Conservation (phyloP, 2,329 filamentous ascomycete genomes). For the Fusarium palustre region DNA sequence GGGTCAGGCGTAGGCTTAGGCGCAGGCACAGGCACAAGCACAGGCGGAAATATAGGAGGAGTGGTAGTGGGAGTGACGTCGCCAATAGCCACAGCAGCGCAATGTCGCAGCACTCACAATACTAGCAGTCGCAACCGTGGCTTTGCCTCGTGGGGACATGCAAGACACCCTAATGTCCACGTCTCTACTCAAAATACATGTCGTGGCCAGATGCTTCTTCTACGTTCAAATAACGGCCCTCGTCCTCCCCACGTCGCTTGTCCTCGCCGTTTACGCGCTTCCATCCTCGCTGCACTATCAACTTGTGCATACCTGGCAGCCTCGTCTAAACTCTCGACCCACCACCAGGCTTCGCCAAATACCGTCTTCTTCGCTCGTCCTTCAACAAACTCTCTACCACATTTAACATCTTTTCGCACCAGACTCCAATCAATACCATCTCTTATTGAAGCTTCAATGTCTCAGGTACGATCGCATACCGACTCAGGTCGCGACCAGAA, state of each 20-base stretch:
- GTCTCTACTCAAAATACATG: slow-evolving; percentile 34
- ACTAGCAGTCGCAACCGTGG: slow-evolving; percentile 20
- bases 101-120: slow-evolving; percentile 26
- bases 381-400: slow-evolving; percentile 39
- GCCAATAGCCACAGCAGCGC: slow-evolving; percentile 35
- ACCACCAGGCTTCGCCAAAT: slow-evolving; percentile 38
- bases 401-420: slow-evolving; percentile 40
- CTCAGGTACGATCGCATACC: slow-evolving; percentile 50
- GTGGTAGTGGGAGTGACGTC: slow-evolving; percentile 44
- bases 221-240: slow-evolving; percentile 37
- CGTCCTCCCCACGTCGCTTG: slow-evolving; percentile 39
- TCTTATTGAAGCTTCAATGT: slow-evolving; percentile 48
- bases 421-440: slow-evolving; percentile 35
- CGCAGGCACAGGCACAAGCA: slow-evolving; percentile 25
- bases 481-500: slow-evolving; percentile 40
- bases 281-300: slow-evolving; percentile 43
- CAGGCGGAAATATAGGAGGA: slow-evolving; percentile 1
- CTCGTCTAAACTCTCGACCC: slow-evolving; percentile 35
- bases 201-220: slow-evolving; percentile 43
- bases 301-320: slow-evolving; percentile 44
- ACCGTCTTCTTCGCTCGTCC: slow-evolving; percentile 25
- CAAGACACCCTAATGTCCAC: slow-evolving; percentile 37
- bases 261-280: slow-evolving; percentile 39
- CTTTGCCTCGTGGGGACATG: slow-evolving; percentile 39
- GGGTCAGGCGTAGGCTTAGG: slow-evolving; percentile 39